Evolutionary conservation across 2,329 filamentous ascomycete genomes (phyloP), one percentile per base, ranked within the genome.

Genomic region (Rachicladosporium sp.): DNA sequence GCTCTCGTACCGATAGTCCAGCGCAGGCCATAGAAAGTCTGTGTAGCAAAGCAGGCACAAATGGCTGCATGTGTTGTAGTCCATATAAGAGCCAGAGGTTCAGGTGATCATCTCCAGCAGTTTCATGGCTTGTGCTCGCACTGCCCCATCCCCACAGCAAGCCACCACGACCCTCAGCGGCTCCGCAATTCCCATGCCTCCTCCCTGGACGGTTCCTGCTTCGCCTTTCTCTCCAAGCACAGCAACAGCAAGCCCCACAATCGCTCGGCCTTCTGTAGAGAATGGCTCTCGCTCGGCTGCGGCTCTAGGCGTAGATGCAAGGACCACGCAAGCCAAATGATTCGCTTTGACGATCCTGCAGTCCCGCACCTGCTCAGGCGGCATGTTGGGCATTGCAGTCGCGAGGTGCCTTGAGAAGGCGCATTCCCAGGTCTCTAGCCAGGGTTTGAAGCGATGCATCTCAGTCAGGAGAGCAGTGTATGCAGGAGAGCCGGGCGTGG

Each of bases 341-440:
- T 58, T 58, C 4, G 55, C 53, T 38, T 58, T 58, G 15, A 58
- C 45, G 7, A 57, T 45, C 8, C 55, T 46, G 31, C 46, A 54
- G 11, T 42, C 45, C 10, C 48, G 50, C n/a, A 57, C 41, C 23
- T 57, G 52, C n/a, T 51, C 47, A 4, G 19, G 30, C 11, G 45
- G 44, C 49, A 58, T 53, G 9, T 43, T 37, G 2, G 52, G 38
- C 52, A 54, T 53, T 7, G 48, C 40, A 4, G 44, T 40, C 4
- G 48, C 49, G 1, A 58, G 46, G 38, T 51, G 57, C 7, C 47
- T 42, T 1, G 50, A 53, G 44, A 58, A 57, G 4, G 52, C 50
- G 15, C 45, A 38, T 33, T 58, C 55, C 55, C 54, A 58, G 33
- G 46, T 48, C 36, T 55, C 51, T 10, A 58, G 50, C 55, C 55